Percentiles rank a stretch among this genome's conserved stretches.
Evolutionary conservation across 1,284 basidiomycete genomes (phyloP).

Genomic region (Lignosus rhinocerotis): DNA sequence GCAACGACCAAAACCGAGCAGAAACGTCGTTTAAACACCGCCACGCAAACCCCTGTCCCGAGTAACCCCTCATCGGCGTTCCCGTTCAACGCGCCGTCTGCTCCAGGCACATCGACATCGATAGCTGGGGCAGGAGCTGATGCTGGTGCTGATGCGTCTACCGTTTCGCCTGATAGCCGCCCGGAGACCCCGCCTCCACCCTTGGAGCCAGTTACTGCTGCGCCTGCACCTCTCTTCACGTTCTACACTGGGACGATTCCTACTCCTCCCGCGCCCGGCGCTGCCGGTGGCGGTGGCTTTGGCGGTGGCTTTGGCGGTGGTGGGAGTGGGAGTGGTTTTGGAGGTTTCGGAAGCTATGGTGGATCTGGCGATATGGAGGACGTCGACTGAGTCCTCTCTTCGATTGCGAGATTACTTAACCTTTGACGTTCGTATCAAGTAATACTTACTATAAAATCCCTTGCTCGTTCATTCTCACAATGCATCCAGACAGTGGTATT

Average conservation of each 20-base stretch:
- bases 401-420: no score
- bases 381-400: conserved; percentile 17
- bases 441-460: no score
- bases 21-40: conserved; percentile 17
- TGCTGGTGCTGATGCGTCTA: not conserved
- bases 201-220: conserved; percentile 10
- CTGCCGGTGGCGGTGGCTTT: not conserved
- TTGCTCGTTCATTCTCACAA: no score
- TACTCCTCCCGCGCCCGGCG: not conserved
- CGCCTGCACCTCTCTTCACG: conserved; percentile 16
- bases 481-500: no score
- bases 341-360: not conserved
- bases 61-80: not conserved
- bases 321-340: not conserved
- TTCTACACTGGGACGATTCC: conserved; percentile 15
- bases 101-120: not conserved
- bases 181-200: conserved; percentile 18
- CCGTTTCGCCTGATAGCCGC: not conserved
- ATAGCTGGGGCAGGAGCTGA: not conserved
- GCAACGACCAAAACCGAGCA: conserved; percentile 10
- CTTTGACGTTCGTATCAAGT: no score
- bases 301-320: not conserved
- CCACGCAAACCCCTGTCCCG: conserved; percentile 1
- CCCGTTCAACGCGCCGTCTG: not conserved
- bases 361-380: conserved; percentile 25